These are phyloP conservation scores for Pleoardoris graminearum DNA, from an alignment of 2,329 filamentous ascomycete species.

Conservation along the genomic window DNA sequence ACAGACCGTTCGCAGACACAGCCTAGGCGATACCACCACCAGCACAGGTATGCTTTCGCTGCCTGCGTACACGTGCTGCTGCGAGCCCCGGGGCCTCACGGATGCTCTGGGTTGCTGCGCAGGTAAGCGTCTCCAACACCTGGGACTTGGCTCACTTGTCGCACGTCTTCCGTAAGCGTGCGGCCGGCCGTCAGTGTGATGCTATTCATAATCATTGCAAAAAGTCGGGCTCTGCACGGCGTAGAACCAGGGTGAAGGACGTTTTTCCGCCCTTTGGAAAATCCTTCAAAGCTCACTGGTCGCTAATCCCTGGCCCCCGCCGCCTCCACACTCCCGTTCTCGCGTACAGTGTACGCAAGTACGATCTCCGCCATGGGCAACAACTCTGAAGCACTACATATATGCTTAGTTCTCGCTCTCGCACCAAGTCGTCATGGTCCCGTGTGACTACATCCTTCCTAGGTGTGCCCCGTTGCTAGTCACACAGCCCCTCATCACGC, in stretches of 20 bases:
- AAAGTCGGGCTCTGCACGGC: no score
- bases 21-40: constrained; percentile 11
- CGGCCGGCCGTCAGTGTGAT: background rate
- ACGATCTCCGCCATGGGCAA: background rate
- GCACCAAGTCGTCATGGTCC: background rate
- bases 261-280: constrained; percentile 1
- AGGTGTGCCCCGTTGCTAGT: constrained; percentile 1
- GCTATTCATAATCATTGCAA: no score
- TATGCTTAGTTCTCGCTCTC: background rate
- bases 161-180: background rate
- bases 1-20: constrained; percentile 14
- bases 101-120: no score
- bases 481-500: constrained; percentile 4
- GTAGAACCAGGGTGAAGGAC: background rate
- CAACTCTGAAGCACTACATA: background rate
- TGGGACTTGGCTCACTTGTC: no score
- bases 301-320: constrained; percentile 7
- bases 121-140: background rate
- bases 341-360: background rate
- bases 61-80: background rate
- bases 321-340: background rate
- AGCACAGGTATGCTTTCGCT: constrained; percentile 2
- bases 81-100: background rate
- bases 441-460: background rate
- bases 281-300: background rate